Evolutionary conservation across 108 stramenopile genomes (phyloP), one percentile per base, ranked within the genome.

Genomic region (Schizochytrium sp.): DNA sequence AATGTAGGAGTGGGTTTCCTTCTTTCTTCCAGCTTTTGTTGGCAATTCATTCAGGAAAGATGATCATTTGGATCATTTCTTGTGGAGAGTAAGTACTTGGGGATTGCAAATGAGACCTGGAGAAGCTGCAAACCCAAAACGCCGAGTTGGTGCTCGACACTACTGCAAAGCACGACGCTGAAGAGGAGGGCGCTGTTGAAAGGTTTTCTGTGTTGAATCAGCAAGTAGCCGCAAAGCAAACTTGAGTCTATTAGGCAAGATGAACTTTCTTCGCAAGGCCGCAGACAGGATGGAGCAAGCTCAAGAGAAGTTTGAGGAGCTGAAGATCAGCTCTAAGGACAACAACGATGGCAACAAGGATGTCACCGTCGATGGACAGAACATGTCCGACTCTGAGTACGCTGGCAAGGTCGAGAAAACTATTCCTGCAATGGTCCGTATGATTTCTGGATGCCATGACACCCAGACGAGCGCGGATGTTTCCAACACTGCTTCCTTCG

Each of bases 391-490:
- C 45, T n/a, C 19, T 1, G 76, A 83, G 28, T 83, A 55, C 40
- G 76, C 49, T 53, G 28, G 28, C 76, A 83, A 83, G 76, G 76
- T 83, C 50, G 15, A 61, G 12, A 64, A 69, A 38, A 46, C 88
- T 49, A 88, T 88, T 46, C 88, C 89, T 19, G 89, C 50, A 15
- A 45, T 47, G 45, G 50, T 96, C 45, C 94, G 95, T 19, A 97
- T 97, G 97, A 96, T 97, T 61, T 95, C 94, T 49, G 97, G 97
- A 3, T 97, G 95, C 87, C 91, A 90, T 50, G 95, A 96, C 83
- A 72, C 89, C 46, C 96, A 97, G 90, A 97, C 96, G 15, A 95
- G 94, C 56, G 96, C 97, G 10, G 97, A 98, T 89, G 96, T 98
- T 58, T 90, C 91, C 61, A 91, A 94, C 92, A 59, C 92, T 28